phyloP scores from a whole-genome alignment of 495 filamentous ascomycete species.

The Aspergillus avenaceus region DNA sequence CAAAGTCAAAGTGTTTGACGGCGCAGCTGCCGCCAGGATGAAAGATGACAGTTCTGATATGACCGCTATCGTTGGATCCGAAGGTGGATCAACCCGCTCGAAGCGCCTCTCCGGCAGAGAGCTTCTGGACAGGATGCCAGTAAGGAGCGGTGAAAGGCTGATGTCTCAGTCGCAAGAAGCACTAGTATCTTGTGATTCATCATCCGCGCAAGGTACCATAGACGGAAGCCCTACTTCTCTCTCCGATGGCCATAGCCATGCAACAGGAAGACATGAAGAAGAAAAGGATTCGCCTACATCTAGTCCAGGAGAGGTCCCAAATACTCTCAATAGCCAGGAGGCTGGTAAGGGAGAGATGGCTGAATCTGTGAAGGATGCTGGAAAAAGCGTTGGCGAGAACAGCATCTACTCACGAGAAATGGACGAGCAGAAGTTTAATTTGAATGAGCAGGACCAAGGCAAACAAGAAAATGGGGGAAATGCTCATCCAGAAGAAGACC shows the following conservation, averaged over 20 bases:
- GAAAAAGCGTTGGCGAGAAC: not conserved
- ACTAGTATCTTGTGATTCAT: slow-evolving; percentile 15
- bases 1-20: slow-evolving; percentile 14
- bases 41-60: slow-evolving; percentile 32
- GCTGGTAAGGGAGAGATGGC: not conserved
- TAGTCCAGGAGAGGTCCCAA: not conserved
- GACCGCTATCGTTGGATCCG: slow-evolving; percentile 34
- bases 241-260: slow-evolving; percentile 20
- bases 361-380: not conserved
- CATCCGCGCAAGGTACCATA: slow-evolving; percentile 22
- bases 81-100: slow-evolving; percentile 27
- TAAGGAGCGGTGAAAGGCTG: slow-evolving; percentile 4
- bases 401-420: not conserved
- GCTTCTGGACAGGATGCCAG: slow-evolving; percentile 17
- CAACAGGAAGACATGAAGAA: slow-evolving; percentile 1
- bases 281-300: not conserved
- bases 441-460: not conserved
- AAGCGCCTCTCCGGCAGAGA: slow-evolving; percentile 24
- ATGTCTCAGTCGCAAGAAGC: slow-evolving; percentile 26
- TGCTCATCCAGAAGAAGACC: not conserved
- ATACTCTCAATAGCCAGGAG: not conserved
- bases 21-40: slow-evolving; percentile 12
- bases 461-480: not conserved
- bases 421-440: not conserved
- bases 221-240: slow-evolving; percentile 20